phyloP scores from a whole-genome alignment of 768 basidiomycete genomes.

The Tylopilus plumbeoviolaceoides region DNA sequence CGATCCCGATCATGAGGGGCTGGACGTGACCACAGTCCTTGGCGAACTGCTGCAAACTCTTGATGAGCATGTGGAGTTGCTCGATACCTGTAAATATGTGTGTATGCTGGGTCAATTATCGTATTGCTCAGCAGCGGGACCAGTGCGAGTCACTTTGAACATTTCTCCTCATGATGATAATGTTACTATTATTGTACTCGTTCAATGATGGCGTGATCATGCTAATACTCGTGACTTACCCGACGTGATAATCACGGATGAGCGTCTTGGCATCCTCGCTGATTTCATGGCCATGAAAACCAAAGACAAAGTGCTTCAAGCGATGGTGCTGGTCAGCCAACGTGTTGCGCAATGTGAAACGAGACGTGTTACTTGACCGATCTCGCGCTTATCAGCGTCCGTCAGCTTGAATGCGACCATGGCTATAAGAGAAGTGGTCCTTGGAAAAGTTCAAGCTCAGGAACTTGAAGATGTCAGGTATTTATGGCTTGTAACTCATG shows the following conservation, averaged over 20 bases:
- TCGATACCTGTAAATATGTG: slow-evolving; percentile 38
- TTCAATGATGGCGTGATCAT: neutral
- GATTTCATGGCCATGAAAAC: slow-evolving; percentile 57
- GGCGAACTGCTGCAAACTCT: slow-evolving; percentile 51
- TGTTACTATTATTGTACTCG: slow-evolving; percentile 33
- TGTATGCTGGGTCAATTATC: neutral
- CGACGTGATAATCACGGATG: slow-evolving; percentile 60
- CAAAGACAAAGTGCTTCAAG: slow-evolving; percentile 65
- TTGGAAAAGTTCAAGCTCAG: neutral
- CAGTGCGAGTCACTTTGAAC: slow-evolving; percentile 40
- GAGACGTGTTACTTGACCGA: slow-evolving; percentile 37
- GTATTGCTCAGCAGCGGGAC: neutral
- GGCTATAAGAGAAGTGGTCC: neutral
- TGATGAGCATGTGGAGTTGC: slow-evolving; percentile 47
- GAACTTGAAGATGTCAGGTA: neutral
- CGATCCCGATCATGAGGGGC: slow-evolving; percentile 64
- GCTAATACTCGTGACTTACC: slow-evolving; percentile 29
- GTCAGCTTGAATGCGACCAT: slow-evolving; percentile 25
- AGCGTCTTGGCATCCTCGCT: slow-evolving; percentile 51
- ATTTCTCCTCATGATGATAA: slow-evolving; percentile 70
- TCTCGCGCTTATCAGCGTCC: slow-evolving; percentile 39
- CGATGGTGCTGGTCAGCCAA: neutral
- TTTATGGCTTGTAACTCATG: neutral
- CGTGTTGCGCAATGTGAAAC: neutral
- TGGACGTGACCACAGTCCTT: slow-evolving; percentile 50